These are phyloP conservation scores for Eucommia ulmoides DNA, from an alignment of 257 asterid species.

Conservation along the genomic window DNA sequence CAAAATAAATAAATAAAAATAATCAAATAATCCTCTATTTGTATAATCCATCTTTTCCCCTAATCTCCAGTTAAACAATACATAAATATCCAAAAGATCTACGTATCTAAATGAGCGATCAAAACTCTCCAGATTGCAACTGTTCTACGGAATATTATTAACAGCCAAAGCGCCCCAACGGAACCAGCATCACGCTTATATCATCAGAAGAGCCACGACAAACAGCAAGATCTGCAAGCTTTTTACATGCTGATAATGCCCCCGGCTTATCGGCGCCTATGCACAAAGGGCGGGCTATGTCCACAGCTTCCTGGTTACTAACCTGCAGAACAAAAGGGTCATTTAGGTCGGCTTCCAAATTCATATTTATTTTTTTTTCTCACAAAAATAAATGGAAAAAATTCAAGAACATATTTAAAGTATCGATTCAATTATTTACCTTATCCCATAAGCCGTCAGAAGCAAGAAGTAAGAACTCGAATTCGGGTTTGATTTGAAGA, in stretches of 20 bases:
- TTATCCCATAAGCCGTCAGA: conserved; percentile 96
- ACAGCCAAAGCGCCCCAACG: conserved; percentile 23
- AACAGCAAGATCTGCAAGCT: conserved; percentile 56
- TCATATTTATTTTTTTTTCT: neutral
- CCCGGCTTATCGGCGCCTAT: conserved; percentile 22
- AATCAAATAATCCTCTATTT: no score
- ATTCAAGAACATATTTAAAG: neutral
- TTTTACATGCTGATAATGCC: conserved; percentile 50
- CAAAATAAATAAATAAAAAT: no score
- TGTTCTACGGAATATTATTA: no score
- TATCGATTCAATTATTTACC: conserved; percentile 21
- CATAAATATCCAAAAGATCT: no score
- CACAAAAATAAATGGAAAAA: neutral
- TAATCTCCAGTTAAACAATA: no score
- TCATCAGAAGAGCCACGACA: conserved; percentile 75
- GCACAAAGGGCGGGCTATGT: conserved; percentile 39
- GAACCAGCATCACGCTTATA: conserved; percentile 58
- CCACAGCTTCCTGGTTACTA: conserved; percentile 76
- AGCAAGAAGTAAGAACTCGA: conserved; percentile 82
- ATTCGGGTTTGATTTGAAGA: conserved; percentile 31
- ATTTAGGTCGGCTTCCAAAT: neutral
- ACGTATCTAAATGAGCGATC: no score
- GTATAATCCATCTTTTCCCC: no score
- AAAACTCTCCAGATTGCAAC: no score
- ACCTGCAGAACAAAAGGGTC: conserved; percentile 28